Evolutionary conservation across 352 stramenopile genomes (phyloP).

Genomic region (Elongisporangium prolatum): DNA sequence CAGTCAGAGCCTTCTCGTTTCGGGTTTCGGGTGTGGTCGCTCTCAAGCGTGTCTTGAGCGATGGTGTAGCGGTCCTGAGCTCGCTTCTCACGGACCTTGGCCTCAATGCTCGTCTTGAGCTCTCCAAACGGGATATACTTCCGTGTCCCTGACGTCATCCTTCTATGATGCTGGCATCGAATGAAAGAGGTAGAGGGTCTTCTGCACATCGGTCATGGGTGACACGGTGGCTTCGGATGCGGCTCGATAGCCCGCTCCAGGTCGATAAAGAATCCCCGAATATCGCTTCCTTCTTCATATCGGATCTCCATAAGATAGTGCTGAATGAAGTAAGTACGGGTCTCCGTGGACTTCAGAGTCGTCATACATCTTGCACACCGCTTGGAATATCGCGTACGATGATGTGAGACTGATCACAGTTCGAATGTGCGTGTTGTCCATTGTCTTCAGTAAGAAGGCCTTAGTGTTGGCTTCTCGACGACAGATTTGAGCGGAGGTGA

Average conservation of each 20-base stretch:
- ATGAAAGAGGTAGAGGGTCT: background rate
- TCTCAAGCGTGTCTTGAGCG: background rate
- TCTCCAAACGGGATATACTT: conserved; percentile 8
- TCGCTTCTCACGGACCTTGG: conserved; percentile 7
- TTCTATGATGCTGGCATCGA: no score
- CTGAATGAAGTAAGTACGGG: conserved; percentile 8
- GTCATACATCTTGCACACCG: conserved; percentile 10
- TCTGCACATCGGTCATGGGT: conserved; percentile 3
- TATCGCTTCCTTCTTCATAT: conserved; percentile 6
- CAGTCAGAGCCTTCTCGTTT: conserved; percentile 7
- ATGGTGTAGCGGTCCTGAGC: conserved; percentile 4
- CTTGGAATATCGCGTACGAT: conserved; percentile 10
- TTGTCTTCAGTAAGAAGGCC: conserved; percentile 15
- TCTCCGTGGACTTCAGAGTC: conserved; percentile 3
- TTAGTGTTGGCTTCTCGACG: conserved; percentile 12
- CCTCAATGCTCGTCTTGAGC: conserved; percentile 8
- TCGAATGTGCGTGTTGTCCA: conserved; percentile 15
- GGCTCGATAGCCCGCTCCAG: conserved; percentile 7
- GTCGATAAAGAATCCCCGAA: conserved; percentile 6
- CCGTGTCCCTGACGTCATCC: conserved; percentile 17
- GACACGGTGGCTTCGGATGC: conserved; percentile 7
- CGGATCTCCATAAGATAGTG: conserved; percentile 10
- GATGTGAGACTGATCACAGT: conserved; percentile 13
- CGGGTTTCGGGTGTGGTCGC: conserved; percentile 1
- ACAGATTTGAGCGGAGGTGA: background rate